phyloP scores from a whole-genome alignment of 768 basidiomycete species.

The Suillus decipiens region DNA sequence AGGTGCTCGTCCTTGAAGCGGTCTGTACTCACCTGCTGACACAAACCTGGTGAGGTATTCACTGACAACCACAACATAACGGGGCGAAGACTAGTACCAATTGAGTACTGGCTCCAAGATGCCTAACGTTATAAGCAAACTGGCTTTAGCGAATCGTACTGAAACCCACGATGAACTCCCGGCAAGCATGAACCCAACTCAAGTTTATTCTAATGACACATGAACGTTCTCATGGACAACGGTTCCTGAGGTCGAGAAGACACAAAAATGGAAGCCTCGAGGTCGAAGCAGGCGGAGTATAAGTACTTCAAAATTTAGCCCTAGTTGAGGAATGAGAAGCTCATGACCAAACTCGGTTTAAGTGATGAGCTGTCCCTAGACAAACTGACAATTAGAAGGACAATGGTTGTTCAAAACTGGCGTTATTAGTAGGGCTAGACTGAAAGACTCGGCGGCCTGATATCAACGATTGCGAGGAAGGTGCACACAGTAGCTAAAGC shows the following conservation, averaged over 20 bases:
- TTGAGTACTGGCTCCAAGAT: background rate
- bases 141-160: background rate
- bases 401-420: background rate
- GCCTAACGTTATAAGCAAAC: background rate
- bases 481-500: background rate
- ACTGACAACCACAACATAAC: background rate
- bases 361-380: background rate
- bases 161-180: background rate
- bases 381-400: background rate
- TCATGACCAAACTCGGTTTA: background rate
- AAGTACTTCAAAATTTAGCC: background rate
- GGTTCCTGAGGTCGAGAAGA: background rate
- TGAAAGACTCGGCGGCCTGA: background rate
- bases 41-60: background rate
- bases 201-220: background rate
- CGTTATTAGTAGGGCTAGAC: background rate
- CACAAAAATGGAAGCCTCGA: slow-evolving; percentile 1
- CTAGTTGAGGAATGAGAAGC: background rate
- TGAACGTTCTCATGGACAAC: background rate
- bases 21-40: background rate
- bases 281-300: background rate
- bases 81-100: background rate
- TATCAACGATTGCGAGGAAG: background rate
- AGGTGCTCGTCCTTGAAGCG: background rate
- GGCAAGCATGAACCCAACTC: background rate